A percentile compares a stretch with the other conserved stretches of the same genome.
Conservation (phyloP, 768 basidiomycete genomes). For the Lactifluus volemus region DNA sequence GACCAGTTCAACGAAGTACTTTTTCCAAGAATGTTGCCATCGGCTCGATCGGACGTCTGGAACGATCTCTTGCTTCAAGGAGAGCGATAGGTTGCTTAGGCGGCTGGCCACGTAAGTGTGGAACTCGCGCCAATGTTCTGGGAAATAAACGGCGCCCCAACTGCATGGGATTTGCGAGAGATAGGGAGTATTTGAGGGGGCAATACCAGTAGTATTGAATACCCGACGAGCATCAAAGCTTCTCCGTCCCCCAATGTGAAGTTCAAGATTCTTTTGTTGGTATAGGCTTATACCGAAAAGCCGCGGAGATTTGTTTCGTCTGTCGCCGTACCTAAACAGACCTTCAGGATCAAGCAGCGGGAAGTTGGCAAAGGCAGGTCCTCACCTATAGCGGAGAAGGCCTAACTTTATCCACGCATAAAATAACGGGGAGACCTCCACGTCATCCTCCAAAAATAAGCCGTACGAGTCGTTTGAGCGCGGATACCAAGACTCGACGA, state of each 20-base stretch:
- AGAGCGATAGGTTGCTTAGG: constrained; percentile 35
- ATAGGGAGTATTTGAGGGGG: constrained; percentile 53
- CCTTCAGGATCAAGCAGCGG: not conserved
- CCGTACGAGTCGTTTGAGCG: constrained; percentile 64
- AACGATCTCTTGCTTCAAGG: constrained; percentile 43
- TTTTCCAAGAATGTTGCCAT: constrained; percentile 83
- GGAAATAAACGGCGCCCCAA: constrained; percentile 90
- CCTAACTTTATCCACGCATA: constrained; percentile 81
- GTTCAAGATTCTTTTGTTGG: constrained; percentile 75
- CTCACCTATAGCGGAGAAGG: constrained; percentile 65
- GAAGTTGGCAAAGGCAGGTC: not conserved
- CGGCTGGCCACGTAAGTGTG: constrained; percentile 68
- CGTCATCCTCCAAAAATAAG: constrained; percentile 76
- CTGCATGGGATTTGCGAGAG: constrained; percentile 84
- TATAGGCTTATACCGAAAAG: constrained; percentile 82
- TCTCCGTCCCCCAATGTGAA: constrained; percentile 56
- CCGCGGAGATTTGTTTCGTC: constrained; percentile 31
- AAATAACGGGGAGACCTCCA: constrained; percentile 76
- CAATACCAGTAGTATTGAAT: constrained; percentile 38
- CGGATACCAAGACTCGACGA: constrained; percentile 90
- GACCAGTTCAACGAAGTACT: constrained; percentile 79
- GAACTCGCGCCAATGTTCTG: constrained; percentile 82
- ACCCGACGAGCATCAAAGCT: constrained; percentile 57
- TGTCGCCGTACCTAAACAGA: constrained; percentile 47
- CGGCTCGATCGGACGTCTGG: constrained; percentile 70